Evolutionary conservation across 148 eudicot species (phyloP).

Genomic region (Beta vulgaris): DNA sequence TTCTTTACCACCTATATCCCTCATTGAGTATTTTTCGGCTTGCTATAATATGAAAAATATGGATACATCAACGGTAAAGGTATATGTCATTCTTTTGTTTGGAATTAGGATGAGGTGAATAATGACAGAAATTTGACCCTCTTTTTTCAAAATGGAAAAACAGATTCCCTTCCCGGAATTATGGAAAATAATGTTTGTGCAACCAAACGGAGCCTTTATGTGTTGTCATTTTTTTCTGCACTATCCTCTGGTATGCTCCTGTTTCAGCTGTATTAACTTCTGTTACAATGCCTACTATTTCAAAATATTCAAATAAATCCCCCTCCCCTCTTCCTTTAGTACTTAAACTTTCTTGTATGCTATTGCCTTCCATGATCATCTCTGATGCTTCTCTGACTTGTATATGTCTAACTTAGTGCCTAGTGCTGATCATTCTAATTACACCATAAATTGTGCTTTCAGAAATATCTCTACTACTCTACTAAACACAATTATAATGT

Average conservation of each 20-base stretch:
- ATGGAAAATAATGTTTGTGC: background rate
- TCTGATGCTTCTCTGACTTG: background rate
- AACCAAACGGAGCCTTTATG: background rate
- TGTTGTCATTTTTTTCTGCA: background rate
- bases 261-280: background rate
- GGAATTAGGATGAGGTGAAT: background rate
- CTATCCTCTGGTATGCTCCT: background rate
- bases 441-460: background rate
- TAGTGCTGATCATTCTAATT: background rate
- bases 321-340: background rate
- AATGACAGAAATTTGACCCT: background rate
- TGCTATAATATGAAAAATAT: background rate
- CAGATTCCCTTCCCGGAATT: background rate
- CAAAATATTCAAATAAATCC: too few relatives aligned
- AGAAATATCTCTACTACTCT: too few relatives aligned
- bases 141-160: background rate
- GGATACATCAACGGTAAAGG: background rate
- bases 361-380: background rate
- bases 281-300: background rate
- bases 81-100: background rate
- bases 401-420: background rate
- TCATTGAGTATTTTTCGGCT: background rate
- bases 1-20: background rate
- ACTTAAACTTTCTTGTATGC: background rate
- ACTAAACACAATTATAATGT: background rate